Base-by-base conservation (phyloP, 805 yeast genomes). In the Isabelozyma heimii region DNA sequence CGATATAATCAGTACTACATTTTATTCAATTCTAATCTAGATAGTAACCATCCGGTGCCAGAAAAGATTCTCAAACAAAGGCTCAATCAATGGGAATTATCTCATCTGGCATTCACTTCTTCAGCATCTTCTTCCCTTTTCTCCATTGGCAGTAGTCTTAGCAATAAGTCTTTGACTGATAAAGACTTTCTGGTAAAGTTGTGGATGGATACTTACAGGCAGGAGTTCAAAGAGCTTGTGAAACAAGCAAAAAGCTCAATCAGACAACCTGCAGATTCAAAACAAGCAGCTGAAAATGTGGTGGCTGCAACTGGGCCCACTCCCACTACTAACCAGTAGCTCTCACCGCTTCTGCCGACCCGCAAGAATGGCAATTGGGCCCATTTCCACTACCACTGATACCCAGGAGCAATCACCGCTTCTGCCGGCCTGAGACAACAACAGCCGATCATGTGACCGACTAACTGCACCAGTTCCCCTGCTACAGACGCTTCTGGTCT, bases 21-120 rank as follows among this genome's bases (percentile, higher is more conserved):
- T 30, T 60, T 90, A 9, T 87, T 85, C 83, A 91, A 91, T 60
- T 84, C 96, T 10, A 90, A 90, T 59, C 76, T 84, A 40, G 97
- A 90, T 60, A 79, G 91, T 5, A 69, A 79, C 35, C 75, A 72
- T 28, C 97, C 96, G 0, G 80, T 79, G 4, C 66, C 80, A 24
- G 83, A 82, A 17, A 67, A 71, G 37, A 78, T 80, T 5, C 63
- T 91, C 44, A 71, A 80, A 43, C 80, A 76, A 46, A 78, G 77
- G 45, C 71, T 91, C 37, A 62, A 67, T 17, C 81, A 82, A 57
- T 87, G 95, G 95, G 97, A 90, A 58, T 53, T 63, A 62, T 61
- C 67, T 20, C 75, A 66, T 58, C 74, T 55, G 68, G 67, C 66
- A 37, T 63, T 70, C 51, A 42, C 47, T n/a, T 53, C 57, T 12